phyloP scores from a whole-genome alignment of 768 basidiomycete genomes.

The Pleurotus ostreatus region DNA sequence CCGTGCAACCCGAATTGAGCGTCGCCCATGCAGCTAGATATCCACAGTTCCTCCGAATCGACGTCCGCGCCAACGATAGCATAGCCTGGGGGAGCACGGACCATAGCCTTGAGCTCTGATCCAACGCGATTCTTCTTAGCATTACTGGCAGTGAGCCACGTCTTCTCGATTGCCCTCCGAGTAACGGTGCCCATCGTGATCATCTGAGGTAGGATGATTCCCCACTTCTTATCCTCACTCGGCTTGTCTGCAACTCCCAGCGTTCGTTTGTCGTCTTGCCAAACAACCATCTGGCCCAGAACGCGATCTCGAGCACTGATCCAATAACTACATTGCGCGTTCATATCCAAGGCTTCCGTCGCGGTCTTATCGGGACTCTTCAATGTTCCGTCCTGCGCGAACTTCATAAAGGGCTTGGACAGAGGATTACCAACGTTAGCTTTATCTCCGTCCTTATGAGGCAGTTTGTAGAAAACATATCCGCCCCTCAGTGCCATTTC shows the following conservation, averaged over 20 bases:
- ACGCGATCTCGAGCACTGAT: conserved; percentile 91
- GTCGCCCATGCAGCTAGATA: conserved; percentile 97
- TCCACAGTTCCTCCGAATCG: conserved; percentile 98
- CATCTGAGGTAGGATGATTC: conserved; percentile 93
- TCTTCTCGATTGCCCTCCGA: conserved; percentile 94
- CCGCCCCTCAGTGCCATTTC: conserved; percentile 44
- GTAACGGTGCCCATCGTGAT: conserved; percentile 99
- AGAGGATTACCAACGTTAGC: conserved; percentile 96
- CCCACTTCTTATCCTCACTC: conserved; percentile 52
- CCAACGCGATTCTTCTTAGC: conserved; percentile 98
- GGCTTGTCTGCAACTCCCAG: conserved; percentile 44
- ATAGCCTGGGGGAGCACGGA: conserved; percentile 90
- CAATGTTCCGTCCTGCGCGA: conserved; percentile 81
- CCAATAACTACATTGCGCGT: conserved; percentile 96
- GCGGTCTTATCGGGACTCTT: conserved; percentile 81
- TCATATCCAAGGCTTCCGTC: conserved; percentile 83
- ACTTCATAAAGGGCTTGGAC: conserved; percentile 84
- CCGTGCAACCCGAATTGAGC: conserved; percentile 97
- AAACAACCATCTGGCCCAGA: conserved; percentile 88
- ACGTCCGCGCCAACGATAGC: conserved; percentile 97
- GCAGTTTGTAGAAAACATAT: conserved; percentile 83
- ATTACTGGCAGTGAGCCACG: conserved; percentile 97
- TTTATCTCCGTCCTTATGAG: conserved; percentile 92
- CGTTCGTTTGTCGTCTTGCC: conserved; percentile 51
- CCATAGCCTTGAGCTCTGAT: conserved; percentile 97